A percentile compares a stretch with the other conserved stretches of the same genome.
Conservation (phyloP, 345 rosid species). For the Boechera stricta region DNA sequence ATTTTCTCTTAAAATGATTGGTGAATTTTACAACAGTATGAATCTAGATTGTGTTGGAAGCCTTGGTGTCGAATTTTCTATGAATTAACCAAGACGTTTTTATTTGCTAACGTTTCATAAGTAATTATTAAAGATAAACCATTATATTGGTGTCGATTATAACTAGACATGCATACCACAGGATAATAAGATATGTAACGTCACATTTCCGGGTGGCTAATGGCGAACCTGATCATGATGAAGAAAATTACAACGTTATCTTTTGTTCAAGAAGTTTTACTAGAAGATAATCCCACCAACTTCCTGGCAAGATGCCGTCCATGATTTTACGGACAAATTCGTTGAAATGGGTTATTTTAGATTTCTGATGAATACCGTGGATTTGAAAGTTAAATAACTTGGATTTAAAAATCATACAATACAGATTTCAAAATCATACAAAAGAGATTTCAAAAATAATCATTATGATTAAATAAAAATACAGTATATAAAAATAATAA, state of each 20-base stretch:
- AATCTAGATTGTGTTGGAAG: constrained; percentile 33
- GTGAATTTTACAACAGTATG: constrained; percentile 14
- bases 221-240: constrained; percentile 27
- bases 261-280: neutral
- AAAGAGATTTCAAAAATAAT: too few relatives aligned
- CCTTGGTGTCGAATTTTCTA: neutral
- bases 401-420: too few relatives aligned
- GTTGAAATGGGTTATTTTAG: too few relatives aligned
- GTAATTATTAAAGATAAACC: neutral
- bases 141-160: neutral
- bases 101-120: neutral
- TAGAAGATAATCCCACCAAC: too few relatives aligned
- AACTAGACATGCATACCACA: constrained; percentile 10
- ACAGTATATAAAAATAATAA: too few relatives aligned
- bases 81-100: neutral
- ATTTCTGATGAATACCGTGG: too few relatives aligned
- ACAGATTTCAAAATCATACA: too few relatives aligned
- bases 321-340: too few relatives aligned
- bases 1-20: constrained; percentile 20
- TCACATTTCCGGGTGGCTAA: neutral
- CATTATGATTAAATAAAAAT: too few relatives aligned
- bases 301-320: too few relatives aligned
- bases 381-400: too few relatives aligned
- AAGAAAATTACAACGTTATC: neutral
- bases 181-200: constrained; percentile 2